Evolutionary conservation across 169 alveolate genomes (phyloP).

Genomic region (Eimeria sp.): DNA sequence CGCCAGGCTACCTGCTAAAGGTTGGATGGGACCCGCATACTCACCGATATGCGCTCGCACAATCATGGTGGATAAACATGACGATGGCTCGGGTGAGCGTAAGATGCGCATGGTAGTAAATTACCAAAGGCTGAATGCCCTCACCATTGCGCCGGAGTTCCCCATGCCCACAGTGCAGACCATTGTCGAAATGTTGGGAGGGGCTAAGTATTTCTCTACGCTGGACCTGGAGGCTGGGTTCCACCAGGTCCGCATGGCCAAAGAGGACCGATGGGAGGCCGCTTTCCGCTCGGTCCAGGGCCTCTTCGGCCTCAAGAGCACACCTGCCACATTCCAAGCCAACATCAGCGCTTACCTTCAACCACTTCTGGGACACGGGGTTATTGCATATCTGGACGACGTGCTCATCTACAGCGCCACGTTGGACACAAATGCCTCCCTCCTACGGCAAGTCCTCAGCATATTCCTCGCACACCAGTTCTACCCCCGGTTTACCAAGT

Average conservation of each 20-base stretch:
- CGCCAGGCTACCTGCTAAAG: not conserved
- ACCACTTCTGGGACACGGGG: conserved; percentile 1
- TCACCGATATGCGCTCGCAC: not conserved
- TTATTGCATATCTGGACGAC: not conserved
- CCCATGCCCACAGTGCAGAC: not conserved
- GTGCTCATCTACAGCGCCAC: not conserved
- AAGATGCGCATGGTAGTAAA: not conserved
- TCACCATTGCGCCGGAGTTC: not conserved
- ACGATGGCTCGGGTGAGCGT: not conserved
- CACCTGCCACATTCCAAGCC: conserved; percentile 5
- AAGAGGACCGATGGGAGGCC: not conserved
- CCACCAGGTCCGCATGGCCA: not conserved
- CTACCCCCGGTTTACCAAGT: not conserved
- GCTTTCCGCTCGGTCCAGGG: not conserved
- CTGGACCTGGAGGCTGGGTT: not conserved
- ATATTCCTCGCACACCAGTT: not conserved
- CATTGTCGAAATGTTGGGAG: not conserved
- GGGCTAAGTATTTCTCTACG: not conserved
- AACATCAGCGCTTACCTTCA: not conserved
- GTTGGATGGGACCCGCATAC: no score
- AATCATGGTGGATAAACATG: not conserved
- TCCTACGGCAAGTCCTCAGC: not conserved
- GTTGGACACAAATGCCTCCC: not conserved
- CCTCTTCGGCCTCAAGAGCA: not conserved
- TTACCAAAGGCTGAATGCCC: not conserved